Conservation (phyloP, 371 early-diverging fungal species). For the Parasitella parasitica region DNA sequence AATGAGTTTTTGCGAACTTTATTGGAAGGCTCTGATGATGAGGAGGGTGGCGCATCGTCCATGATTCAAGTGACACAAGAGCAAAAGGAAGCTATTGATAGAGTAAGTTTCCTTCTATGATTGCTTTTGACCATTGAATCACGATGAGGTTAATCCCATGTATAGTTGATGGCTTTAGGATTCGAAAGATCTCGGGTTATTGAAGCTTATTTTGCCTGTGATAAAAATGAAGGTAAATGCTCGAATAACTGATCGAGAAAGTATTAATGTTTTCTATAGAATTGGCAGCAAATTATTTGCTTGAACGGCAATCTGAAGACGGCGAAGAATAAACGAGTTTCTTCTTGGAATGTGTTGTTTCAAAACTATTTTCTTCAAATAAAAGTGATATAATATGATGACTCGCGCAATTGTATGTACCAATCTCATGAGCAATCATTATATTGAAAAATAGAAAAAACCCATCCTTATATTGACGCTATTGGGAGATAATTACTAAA, state of each 20-base stretch:
- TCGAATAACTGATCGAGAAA: background rate
- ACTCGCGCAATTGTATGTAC: too few relatives aligned
- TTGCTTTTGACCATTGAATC: too few relatives aligned
- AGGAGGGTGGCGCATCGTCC: constrained; percentile 48
- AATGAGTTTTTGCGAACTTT: constrained; percentile 82
- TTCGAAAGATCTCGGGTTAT: constrained; percentile 80
- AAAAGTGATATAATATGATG: too few relatives aligned
- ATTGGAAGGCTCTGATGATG: constrained; percentile 60
- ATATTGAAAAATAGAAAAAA: too few relatives aligned
- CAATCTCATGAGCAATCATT: too few relatives aligned
- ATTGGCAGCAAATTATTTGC: constrained; percentile 93
- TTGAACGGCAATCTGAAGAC: constrained; percentile 77
- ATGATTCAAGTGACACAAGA: constrained; percentile 85
- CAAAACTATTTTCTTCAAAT: too few relatives aligned
- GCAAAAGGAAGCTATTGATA: constrained; percentile 89
- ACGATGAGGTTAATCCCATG: too few relatives aligned
- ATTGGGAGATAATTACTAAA: too few relatives aligned
- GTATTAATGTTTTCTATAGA: constrained; percentile 38
- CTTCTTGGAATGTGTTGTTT: too few relatives aligned
- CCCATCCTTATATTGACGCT: too few relatives aligned
- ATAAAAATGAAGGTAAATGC: constrained; percentile 84
- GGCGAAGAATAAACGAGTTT: constrained; percentile 20
- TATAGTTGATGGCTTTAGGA: constrained; percentile 83
- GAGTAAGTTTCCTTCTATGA: constrained; percentile 53
- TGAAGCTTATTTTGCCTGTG: constrained; percentile 96